A percentile compares a stretch with the other conserved stretches of the same genome.
These are phyloP conservation scores for Mycena polygramma DNA, from an alignment of 768 basidiomycete species.

Conservation along the genomic window DNA sequence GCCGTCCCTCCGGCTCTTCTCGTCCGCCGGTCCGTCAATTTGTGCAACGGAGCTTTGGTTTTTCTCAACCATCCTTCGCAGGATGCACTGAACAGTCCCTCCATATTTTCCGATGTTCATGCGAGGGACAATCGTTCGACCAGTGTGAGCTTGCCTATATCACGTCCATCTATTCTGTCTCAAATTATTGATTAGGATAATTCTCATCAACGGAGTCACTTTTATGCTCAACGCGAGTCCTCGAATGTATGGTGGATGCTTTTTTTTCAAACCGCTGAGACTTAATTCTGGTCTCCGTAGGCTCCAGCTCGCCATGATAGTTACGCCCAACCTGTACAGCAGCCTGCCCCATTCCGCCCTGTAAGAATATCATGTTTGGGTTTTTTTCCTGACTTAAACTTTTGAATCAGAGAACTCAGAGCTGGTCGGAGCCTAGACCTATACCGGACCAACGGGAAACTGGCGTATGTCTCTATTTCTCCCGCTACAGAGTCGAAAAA, in stretches of 20 bases:
- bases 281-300: neutral
- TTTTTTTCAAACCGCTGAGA: neutral
- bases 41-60: neutral
- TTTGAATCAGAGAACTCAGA: slow-evolving; percentile 17
- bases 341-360: neutral
- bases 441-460: slow-evolving; percentile 6
- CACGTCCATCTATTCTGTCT: neutral
- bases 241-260: slow-evolving; percentile 1
- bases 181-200: slow-evolving; percentile 3
- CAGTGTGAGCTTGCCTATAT: slow-evolving; percentile 12
- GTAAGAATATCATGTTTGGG: neutral
- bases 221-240: slow-evolving; percentile 15
- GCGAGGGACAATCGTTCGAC: slow-evolving; percentile 9
- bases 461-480: slow-evolving; percentile 15
- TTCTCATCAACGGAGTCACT: slow-evolving; percentile 14
- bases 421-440: slow-evolving; percentile 30
- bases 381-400: neutral
- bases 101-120: slow-evolving; percentile 25
- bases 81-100: slow-evolving; percentile 29
- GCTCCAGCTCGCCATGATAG: neutral
- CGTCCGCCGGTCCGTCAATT: slow-evolving; percentile 10
- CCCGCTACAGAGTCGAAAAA: neutral
- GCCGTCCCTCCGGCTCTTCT: slow-evolving; percentile 15
- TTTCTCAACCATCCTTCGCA: neutral
- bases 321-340: neutral